Evolutionary conservation across 768 basidiomycete species (phyloP).

Genomic region (Clavulina sp.): DNA sequence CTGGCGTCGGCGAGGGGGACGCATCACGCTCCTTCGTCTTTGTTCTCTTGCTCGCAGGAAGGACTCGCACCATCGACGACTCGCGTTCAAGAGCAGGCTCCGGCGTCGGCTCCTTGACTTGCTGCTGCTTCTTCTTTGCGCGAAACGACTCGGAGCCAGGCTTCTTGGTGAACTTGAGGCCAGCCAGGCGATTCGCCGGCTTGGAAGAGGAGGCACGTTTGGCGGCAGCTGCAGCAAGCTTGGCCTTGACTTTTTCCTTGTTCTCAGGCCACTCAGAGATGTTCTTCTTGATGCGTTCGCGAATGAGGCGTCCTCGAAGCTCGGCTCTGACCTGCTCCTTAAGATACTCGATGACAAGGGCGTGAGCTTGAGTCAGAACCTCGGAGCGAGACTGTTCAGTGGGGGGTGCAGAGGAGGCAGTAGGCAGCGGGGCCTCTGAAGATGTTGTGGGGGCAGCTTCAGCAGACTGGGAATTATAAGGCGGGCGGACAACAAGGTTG

Average conservation of each 20-base stretch:
- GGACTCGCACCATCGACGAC: neutral
- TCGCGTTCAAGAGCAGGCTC: neutral
- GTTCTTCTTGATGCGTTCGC: conserved; percentile 32
- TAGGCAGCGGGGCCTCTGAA: neutral
- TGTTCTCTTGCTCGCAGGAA: neutral
- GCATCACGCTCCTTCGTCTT: neutral
- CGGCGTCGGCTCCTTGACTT: neutral
- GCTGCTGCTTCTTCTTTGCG: neutral
- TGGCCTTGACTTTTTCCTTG: neutral
- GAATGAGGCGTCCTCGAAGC: conserved; percentile 42
- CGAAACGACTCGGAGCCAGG: neutral
- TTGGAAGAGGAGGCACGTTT: no score
- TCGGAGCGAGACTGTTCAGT: neutral
- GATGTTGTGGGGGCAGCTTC: conserved; percentile 17
- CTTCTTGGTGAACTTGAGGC: conserved; percentile 1
- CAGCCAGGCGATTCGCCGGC: neutral
- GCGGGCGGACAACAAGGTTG: conserved; percentile 13
- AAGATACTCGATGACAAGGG: conserved; percentile 34
- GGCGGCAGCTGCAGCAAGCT: neutral
- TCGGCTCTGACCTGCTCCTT: conserved; percentile 41
- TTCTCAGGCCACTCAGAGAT: conserved; percentile 19
- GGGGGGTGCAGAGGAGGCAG: neutral
- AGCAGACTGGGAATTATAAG: no score
- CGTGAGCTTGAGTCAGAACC: neutral
- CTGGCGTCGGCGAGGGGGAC: neutral